A percentile compares a stretch with the other conserved stretches of the same genome.
phyloP scores from a whole-genome alignment of 257 asterid species.

The Ballota nigra region DNA sequence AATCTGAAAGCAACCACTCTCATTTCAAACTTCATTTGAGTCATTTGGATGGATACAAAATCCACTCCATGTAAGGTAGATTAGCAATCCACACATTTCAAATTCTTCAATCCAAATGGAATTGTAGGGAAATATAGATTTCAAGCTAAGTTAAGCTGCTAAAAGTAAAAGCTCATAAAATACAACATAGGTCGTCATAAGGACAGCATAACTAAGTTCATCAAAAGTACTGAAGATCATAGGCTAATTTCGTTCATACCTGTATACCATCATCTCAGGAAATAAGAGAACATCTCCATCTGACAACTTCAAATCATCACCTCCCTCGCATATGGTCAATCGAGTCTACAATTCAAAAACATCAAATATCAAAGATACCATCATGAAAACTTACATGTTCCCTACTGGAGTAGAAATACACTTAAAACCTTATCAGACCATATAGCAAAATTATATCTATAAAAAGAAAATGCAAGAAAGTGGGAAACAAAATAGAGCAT shows the following conservation, averaged over 20 bases:
- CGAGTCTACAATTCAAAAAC: constrained; percentile 62
- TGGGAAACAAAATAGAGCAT: neutral
- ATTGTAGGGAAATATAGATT: neutral
- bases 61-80: neutral
- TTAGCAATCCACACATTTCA: neutral
- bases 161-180: neutral
- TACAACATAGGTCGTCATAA: constrained; percentile 1
- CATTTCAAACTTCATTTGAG: neutral
- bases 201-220: constrained; percentile 15
- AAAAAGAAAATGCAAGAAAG: constrained; percentile 9
- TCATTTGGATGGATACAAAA: neutral
- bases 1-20: neutral
- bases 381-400: constrained; percentile 5
- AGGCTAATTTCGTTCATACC: constrained; percentile 41
- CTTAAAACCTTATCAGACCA: neutral
- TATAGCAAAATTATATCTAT: neutral
- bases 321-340: constrained; percentile 75
- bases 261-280: constrained; percentile 84
- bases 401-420: neutral
- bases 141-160: constrained; percentile 3
- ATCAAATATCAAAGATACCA: constrained; percentile 14
- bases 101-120: neutral
- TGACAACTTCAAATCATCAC: constrained; percentile 47
- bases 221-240: neutral
- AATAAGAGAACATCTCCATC: constrained; percentile 89